Conservation (phyloP, 139 green algal genomes). For the Zygnema circumcarinatum region DNA sequence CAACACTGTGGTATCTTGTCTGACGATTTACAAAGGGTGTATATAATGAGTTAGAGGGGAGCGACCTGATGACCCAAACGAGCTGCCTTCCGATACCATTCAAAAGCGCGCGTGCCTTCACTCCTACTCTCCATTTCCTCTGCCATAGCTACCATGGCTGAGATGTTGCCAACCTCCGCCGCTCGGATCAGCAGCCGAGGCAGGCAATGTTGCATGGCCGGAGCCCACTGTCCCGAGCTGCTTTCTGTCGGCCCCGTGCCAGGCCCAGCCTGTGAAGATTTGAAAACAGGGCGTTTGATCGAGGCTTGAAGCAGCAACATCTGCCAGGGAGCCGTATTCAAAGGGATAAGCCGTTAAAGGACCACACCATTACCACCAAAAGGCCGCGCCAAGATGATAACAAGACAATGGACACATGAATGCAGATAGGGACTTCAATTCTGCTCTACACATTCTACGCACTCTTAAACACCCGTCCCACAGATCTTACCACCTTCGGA, state of each 20-base stretch:
- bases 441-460: no score
- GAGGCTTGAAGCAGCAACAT: not conserved
- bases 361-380: not conserved
- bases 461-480: no score
- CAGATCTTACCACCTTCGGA: no score
- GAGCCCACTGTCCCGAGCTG: not conserved
- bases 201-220: not conserved
- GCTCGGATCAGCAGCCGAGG: conserved; percentile 38
- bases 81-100: conserved; percentile 48
- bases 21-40: no score
- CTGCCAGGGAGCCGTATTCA: not conserved
- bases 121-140: conserved; percentile 42
- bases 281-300: not conserved
- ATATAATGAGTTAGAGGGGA: not conserved
- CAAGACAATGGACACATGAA: no score
- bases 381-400: not conserved
- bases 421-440: no score
- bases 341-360: not conserved
- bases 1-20: no score
- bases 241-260: not conserved
- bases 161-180: conserved; percentile 43
- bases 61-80: conserved; percentile 41
- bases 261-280: not conserved
- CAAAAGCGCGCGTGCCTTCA: conserved; percentile 7
- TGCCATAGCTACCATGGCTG: conserved; percentile 48